Percentiles rank a stretch among this genome's conserved stretches.
phyloP scores from a whole-genome alignment of 345 rosid genomes.

The Bruguiera parviflora region DNA sequence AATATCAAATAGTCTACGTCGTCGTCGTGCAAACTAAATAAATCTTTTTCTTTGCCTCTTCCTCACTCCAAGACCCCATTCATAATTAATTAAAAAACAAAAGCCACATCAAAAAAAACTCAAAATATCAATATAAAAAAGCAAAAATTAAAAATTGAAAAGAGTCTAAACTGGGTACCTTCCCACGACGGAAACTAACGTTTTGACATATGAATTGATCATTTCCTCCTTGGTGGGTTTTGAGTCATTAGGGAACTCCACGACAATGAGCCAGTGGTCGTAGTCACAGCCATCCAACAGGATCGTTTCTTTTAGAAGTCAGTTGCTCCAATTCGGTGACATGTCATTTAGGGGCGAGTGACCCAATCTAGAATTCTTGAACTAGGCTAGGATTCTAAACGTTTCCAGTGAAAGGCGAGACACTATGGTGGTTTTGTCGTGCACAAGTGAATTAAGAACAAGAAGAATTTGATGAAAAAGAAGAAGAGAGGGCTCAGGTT shows the following conservation, averaged over 20 bases:
- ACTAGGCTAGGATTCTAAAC: constrained; percentile 37
- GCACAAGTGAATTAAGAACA: constrained; percentile 49
- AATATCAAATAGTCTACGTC: constrained; percentile 79
- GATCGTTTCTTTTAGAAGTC: constrained; percentile 86
- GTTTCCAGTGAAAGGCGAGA: constrained; percentile 25
- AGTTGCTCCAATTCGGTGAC: constrained; percentile 88
- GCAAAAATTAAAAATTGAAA: not conserved
- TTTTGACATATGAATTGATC: constrained; percentile 75
- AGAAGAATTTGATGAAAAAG: constrained; percentile 31
- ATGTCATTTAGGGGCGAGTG: constrained; percentile 87
- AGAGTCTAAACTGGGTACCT: constrained; percentile 31
- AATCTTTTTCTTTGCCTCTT: constrained; percentile 93
- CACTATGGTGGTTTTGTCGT: constrained; percentile 20
- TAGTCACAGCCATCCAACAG: constrained; percentile 92
- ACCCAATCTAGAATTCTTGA: constrained; percentile 64
- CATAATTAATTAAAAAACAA: constrained; percentile 2
- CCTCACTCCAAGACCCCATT: constrained; percentile 52
- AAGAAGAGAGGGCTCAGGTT: constrained; percentile 33
- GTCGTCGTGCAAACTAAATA: constrained; percentile 85
- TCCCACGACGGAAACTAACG: constrained; percentile 70
- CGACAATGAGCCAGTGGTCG: constrained; percentile 89
- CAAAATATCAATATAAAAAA: not conserved
- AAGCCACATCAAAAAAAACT: not conserved
- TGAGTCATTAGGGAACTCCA: constrained; percentile 79
- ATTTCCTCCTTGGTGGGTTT: constrained; percentile 82